Evolutionary conservation across 140 eudicot species (phyloP), one percentile per base, ranked within the genome.

Genomic region (Ambrosia hybrid): DNA sequence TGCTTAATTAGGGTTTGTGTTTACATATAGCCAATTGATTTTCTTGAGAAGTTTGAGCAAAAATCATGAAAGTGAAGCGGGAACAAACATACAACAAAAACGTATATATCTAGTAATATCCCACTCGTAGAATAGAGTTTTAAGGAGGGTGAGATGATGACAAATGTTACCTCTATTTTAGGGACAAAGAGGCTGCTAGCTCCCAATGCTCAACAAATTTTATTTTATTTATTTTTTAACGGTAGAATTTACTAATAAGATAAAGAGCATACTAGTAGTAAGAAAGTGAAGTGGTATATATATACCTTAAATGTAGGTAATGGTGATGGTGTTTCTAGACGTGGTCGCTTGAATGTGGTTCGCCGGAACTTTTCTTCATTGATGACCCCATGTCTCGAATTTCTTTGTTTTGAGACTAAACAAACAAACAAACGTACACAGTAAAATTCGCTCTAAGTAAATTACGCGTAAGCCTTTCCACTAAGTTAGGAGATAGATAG

Each of bases 241-340:
- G 9, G 48, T 43, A 43, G 48, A 43, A 43, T 6, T 6, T 43
- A 43, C 11, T 6, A 30, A 43, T 43, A 43, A 43, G 48, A 43
- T 43, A 7, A 43, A 43, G 48, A 8, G 48, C 9, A 6, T 43
- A 43, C 48, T 43, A 7, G 48, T 43, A 43, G 48, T 43, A 7
- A 9, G 48, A 43, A 49, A 49, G 55, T 49, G 55, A 49, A 49
- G 55, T 49, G 55, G 55, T 49, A 49, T 49, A 10, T 49, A 10
- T 10, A 15, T 78, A 93, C 98, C 98, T 87, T 93, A 65, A 93
- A 90, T 10, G 97, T 84, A 59, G 98, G 97, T 61, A 90, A 63
- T 57, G 97, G 84, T 0, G 98, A 90, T 45, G 98, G 96, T 7
- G 95, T 85, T 80, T 87, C 87, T 4, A 85, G 70, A 64, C 96